phyloP scores from a whole-genome alignment of 2,329 filamentous ascomycete species.

The Botrytis fabae region DNA sequence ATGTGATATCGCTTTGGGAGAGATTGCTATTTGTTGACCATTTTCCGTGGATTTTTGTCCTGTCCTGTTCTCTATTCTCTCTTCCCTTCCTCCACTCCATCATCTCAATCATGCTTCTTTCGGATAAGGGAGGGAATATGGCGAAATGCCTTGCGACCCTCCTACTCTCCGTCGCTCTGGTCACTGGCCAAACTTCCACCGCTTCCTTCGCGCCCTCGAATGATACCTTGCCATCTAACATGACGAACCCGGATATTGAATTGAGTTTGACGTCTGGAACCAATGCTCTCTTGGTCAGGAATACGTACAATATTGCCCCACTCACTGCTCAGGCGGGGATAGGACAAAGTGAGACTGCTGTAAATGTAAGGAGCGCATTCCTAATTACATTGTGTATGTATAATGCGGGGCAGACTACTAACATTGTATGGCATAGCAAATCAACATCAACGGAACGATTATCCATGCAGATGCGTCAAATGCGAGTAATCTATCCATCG shows the following conservation, averaged over 20 bases:
- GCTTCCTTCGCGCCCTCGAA: constrained; percentile 34
- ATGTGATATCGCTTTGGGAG: constrained; percentile 3
- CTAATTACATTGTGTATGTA: not conserved
- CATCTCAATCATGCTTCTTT: constrained; percentile 32
- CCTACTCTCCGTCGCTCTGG: constrained; percentile 28
- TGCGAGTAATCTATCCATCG: constrained; percentile 20
- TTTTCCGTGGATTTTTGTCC: not conserved
- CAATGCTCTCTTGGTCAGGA: constrained; percentile 23
- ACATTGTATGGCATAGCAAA: constrained; percentile 23
- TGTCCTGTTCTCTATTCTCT: not conserved
- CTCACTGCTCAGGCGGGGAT: constrained; percentile 33
- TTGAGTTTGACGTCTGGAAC: constrained; percentile 26
- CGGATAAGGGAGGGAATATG: constrained; percentile 35
- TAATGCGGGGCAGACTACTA: not conserved
- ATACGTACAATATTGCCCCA: constrained; percentile 34
- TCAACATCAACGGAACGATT: constrained; percentile 23
- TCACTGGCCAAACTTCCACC: constrained; percentile 30
- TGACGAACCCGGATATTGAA: constrained; percentile 27
- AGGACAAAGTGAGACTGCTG: constrained; percentile 26
- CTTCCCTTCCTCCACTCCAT: not conserved
- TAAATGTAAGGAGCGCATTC: constrained; percentile 29
- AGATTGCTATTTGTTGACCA: not conserved
- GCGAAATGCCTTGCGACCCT: constrained; percentile 28
- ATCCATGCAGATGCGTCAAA: constrained; percentile 19
- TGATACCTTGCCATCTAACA: constrained; percentile 29